Conservation (phyloP, 2,329 filamentous ascomycete genomes). For the Thielaviopsis populi region DNA sequence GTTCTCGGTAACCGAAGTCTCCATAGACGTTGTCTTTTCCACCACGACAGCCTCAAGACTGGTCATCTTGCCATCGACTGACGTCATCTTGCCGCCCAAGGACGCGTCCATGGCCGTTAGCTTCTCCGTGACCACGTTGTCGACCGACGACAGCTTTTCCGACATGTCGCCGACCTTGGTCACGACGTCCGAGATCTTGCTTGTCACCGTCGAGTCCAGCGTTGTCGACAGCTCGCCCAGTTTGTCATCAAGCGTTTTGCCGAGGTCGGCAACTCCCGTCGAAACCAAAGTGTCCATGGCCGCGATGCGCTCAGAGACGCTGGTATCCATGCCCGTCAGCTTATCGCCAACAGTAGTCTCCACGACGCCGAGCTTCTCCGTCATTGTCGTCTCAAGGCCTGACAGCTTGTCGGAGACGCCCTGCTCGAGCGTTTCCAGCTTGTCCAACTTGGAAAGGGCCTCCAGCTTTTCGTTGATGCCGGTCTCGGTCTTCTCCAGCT, state of each 20-base stretch:
- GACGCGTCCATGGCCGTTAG: background rate
- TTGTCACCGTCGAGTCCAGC: background rate
- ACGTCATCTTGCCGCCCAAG: slow-evolving; percentile 8
- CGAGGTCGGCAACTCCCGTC: slow-evolving; percentile 4
- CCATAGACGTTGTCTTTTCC: slow-evolving; percentile 11
- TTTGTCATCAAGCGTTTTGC: slow-evolving; percentile 11
- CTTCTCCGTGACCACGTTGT: slow-evolving; percentile 4
- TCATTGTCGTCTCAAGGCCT: slow-evolving; percentile 6
- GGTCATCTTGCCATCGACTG: slow-evolving; percentile 13
- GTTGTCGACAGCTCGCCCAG: slow-evolving; percentile 9
- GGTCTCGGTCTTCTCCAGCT: slow-evolving; percentile 12
- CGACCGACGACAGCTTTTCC: background rate
- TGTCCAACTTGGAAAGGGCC: slow-evolving; percentile 10
- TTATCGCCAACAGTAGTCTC: slow-evolving; percentile 10
- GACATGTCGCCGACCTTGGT: slow-evolving; percentile 3
- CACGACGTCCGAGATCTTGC: slow-evolving; percentile 4
- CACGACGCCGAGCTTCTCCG: background rate
- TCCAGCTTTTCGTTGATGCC: slow-evolving; percentile 13
- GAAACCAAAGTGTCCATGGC: slow-evolving; percentile 5
- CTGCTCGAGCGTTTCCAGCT: slow-evolving; percentile 9
- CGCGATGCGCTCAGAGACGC: slow-evolving; percentile 7
- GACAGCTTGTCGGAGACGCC: slow-evolving; percentile 12
- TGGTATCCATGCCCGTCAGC: slow-evolving; percentile 10
- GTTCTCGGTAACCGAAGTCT: slow-evolving; percentile 14
- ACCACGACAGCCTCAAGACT: slow-evolving; percentile 10